Evolutionary conservation across 2,329 filamentous ascomycete genomes (phyloP), one percentile per base, ranked within the genome.

Genomic region (Penicillium griseofulvum): DNA sequence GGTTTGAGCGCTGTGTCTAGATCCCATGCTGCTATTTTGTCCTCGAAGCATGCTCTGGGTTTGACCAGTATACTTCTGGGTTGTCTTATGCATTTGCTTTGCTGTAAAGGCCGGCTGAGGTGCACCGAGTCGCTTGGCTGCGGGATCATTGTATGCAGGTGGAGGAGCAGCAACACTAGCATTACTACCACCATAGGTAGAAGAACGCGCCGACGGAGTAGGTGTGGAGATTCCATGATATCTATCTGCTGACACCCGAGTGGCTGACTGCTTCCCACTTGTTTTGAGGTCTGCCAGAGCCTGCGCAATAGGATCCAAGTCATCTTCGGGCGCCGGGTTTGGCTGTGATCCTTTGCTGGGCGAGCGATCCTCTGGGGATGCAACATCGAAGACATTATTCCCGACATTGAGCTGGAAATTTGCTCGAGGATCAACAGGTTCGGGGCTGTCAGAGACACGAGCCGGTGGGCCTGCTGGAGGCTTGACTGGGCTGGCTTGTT

Each of bases 201-300:
- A 73, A 14, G 74, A 69, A 33, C 72, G 69, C 17, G 75, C 71
- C 16, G 73, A 74, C 24, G 77, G 88, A 7, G 82, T 86, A 5
- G 94, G 93, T 1, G 93, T 96, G 12, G 89, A 80, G 59, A 99
- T 87, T n/a, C 94, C 93, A 68, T 95, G 90, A 74, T 96, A 97
- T 57, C 90, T 87, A 72, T 99, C 95, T 17, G 92, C 94, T n/a
- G 94, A 96, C 57, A 96, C 85, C n/a, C 95, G 86, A 46, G 84
- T 81, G 4, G 87, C 87, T 7, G 90, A 84, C 64, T 92, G 88
- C 74, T 97, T 97, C 16, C 81, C 83, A 5, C 92, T 88, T 0
- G 88, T 90, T 76, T 96, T 97, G 34, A 99, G 81, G 67, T 99
- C 93, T 11, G 93, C 94, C 8, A 99, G 81, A 24, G 94, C 95